Conservation (phyloP, 805 yeast genomes). For the Ogataea chonburiensis region DNA sequence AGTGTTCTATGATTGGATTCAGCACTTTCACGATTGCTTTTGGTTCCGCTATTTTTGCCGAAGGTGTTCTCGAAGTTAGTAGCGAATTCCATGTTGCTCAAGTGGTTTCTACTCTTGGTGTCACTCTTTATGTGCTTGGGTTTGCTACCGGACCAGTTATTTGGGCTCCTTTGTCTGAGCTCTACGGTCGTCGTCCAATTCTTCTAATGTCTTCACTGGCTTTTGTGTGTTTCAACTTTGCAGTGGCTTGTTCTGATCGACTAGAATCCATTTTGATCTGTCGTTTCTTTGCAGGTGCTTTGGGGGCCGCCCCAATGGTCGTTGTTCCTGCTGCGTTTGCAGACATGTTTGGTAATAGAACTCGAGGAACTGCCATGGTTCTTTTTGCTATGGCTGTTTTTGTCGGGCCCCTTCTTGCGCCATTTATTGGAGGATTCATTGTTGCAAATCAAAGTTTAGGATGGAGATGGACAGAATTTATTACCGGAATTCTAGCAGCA, state of each 20-base stretch:
- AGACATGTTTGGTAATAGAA: conserved; percentile 64
- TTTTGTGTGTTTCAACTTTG: conserved; percentile 61
- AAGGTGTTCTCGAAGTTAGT: conserved; percentile 51
- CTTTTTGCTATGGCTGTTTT: conserved; percentile 72
- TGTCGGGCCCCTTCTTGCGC: conserved; percentile 79
- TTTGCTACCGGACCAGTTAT: conserved; percentile 90
- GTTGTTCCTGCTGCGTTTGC: conserved; percentile 87
- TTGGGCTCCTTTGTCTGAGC: conserved; percentile 88
- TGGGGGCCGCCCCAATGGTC: conserved; percentile 84
- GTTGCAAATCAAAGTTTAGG: conserved; percentile 54
- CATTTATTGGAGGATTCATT: conserved; percentile 73
- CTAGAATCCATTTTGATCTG: conserved; percentile 73
- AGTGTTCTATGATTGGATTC: conserved; percentile 47
- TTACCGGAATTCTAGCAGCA: conserved; percentile 61
- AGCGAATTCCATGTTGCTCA: conserved; percentile 56
- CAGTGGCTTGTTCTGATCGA: conserved; percentile 75
- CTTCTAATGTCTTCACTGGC: conserved; percentile 56
- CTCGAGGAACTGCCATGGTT: conserved; percentile 75
- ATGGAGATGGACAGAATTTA: conserved; percentile 82
- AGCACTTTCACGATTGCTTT: conserved; percentile 55
- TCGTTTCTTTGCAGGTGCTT: conserved; percentile 75
- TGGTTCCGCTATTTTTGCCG: conserved; percentile 83
- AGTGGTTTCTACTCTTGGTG: conserved; percentile 71
- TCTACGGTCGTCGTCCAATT: conserved; percentile 68
- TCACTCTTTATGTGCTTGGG: conserved; percentile 84